Evolutionary conservation across 2,329 filamentous ascomycete genomes (phyloP), one percentile per base, ranked within the genome.

Genomic region (Talaromyces sp.): DNA sequence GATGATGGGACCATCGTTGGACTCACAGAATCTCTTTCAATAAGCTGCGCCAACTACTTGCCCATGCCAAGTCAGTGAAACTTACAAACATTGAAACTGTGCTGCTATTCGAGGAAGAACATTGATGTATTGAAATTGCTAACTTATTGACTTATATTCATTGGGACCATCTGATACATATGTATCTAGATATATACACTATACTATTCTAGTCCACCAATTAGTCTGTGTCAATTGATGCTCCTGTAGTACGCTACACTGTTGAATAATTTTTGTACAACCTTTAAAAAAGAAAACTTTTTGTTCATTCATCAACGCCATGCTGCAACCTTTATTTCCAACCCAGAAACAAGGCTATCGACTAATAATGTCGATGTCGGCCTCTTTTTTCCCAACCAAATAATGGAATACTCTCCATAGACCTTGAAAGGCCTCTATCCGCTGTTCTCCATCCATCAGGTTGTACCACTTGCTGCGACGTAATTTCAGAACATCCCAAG

Each of bases 401-500:
- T 82, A 85, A 43, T 77, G 78, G 74, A 86, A 80, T 24, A 86
- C 68, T 8, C 78, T 80, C 85, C 85, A 87, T 5, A 87, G 66
- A 0, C 79, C 82, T 54, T 80, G 74, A 70, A 86, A 80, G 5
- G 80, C 81, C 68, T 85, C 82, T 9, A 80, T 68, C 19, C 85
- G 79, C 50, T 87, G 80, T 21, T 80, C 72, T 2, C 77, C 65
- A 17, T 81, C 72, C 60, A 88, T 79, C 3, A 88, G 69, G 69
- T 88, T 81, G 63, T 80, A 85, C 85, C 85, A 88, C 51, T 75
- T 73, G 46, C 82, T 84, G 35, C 84, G 79, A 56, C 81, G 78
- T 32, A 87, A 67, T 35, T 75, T 74, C 24, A 85, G 81, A 3
- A 77, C 74, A 65, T 79, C 77, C 83, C 83, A 85, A 10, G 75